phyloP scores from a whole-genome alignment of 176 grass and related monocot species.

The Hyparrhenia diplandra region DNA sequence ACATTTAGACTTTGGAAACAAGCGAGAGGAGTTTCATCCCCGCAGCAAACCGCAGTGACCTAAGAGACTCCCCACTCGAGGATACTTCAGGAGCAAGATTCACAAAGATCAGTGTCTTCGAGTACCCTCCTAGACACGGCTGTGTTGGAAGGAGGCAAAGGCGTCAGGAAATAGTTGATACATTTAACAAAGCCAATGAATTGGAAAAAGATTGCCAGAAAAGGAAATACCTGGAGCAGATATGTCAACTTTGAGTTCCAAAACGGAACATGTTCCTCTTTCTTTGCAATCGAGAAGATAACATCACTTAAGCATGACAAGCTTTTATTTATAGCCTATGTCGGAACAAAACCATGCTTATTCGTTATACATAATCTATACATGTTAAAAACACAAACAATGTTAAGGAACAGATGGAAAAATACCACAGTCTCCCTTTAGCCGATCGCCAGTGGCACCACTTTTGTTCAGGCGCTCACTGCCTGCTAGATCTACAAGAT shows the following conservation, averaged over 20 bases:
- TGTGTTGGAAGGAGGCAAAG: too few relatives aligned
- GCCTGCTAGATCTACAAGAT: conserved; percentile 92
- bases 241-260: conserved; percentile 95
- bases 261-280: conserved; percentile 89
- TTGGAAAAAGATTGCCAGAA: not conserved
- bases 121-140: too few relatives aligned
- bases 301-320: conserved; percentile 84
- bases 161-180: too few relatives aligned
- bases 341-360: not conserved
- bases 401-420: not conserved
- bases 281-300: conserved; percentile 92
- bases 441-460: conserved; percentile 75
- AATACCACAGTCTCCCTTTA: conserved; percentile 91
- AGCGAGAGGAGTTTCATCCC: too few relatives aligned
- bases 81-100: too few relatives aligned
- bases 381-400: not conserved
- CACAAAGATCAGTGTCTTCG: too few relatives aligned
- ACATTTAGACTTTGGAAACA: too few relatives aligned
- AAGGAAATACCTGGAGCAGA: conserved; percentile 63
- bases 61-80: too few relatives aligned
- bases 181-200: too few relatives aligned
- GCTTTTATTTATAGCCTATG: conserved; percentile 92
- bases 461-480: conserved; percentile 91
- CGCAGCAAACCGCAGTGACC: too few relatives aligned
- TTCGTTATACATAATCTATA: not conserved